Evolutionary conservation across 129 eudicot species (phyloP), one percentile per base, ranked within the genome.

Genomic region (Apium graveolens): DNA sequence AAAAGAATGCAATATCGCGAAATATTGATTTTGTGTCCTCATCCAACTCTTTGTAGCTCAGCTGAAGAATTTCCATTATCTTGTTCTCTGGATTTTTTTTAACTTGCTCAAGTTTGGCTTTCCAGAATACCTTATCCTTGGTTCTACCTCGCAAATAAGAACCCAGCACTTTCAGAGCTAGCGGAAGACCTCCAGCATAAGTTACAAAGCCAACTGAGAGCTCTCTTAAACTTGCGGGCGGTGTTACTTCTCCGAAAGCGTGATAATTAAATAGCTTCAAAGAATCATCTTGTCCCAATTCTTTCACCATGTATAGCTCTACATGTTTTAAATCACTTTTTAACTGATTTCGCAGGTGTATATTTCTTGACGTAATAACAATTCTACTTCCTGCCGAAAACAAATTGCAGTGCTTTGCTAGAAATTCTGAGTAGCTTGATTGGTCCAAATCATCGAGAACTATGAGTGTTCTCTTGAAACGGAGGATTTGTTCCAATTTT

Each of bases 141-240:
- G 32, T 57, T 57, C 68, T n/a, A 57, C 68, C 29, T 4, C 68
- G 32, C 32, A 85, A 66, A 68, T 45, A 75, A 27, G 88, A 78
- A 68, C 88, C 88, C 66, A 85, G 69, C 11, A 85, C 88, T 60
- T 81, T 80, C 29, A 85, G 82, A 78, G 81, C 85, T 75, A 85
- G 41, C 9, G 87, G 84, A 57, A 57, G 68, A 57, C 68, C 68
- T 57, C 68, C 32, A 0, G 68, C 32, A 73, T 81, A 84, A 29
- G 12, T 27, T 69, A 81, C 82, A 69, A 81, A 74, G 8, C 55
- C 24, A 43, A 21, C 24, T 63, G 87, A 73, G 39, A 77, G 82
- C 7, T 48, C 29, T 16, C 13, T 21, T 60, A 32, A 78, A 18
- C 32, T 39, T 16, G 65, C 37, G 1, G 32, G 7, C 2, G 84